Evolutionary conservation across 768 basidiomycete genomes (phyloP).

Genomic region (Kwoniella dejecticola): DNA sequence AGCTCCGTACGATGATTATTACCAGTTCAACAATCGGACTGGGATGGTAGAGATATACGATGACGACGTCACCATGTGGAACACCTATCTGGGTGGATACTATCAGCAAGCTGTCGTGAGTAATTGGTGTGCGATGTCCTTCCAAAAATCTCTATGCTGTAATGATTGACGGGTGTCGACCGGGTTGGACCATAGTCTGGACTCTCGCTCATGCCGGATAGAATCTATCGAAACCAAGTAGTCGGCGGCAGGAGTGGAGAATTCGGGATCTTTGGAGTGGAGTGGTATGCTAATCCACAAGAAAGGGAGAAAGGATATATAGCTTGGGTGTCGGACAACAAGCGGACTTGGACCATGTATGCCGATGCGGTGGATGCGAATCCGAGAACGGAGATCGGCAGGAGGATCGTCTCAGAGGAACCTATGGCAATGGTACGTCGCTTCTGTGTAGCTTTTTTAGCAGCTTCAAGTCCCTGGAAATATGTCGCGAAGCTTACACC

Average conservation of each 20-base stretch:
- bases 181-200: slow-evolving; percentile 47
- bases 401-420: slow-evolving; percentile 75
- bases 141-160: too few relatives aligned
- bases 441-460: too few relatives aligned
- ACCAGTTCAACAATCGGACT: slow-evolving; percentile 56
- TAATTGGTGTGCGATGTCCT: background rate
- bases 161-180: too few relatives aligned
- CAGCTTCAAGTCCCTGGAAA: too few relatives aligned
- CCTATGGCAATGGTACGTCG: slow-evolving; percentile 77
- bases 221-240: slow-evolving; percentile 38
- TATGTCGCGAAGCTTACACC: too few relatives aligned
- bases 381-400: slow-evolving; percentile 63
- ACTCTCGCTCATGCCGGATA: slow-evolving; percentile 57
- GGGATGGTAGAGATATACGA: slow-evolving; percentile 34
- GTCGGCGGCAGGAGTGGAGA: slow-evolving; percentile 11
- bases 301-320: slow-evolving; percentile 49
- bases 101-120: slow-evolving; percentile 64
- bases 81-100: slow-evolving; percentile 56
- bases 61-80: slow-evolving; percentile 55
- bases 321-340: slow-evolving; percentile 52
- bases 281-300: slow-evolving; percentile 55
- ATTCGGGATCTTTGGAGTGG: slow-evolving; percentile 57
- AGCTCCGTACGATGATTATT: slow-evolving; percentile 64
- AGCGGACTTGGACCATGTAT: slow-evolving; percentile 60
- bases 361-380: slow-evolving; percentile 69